Conservation (phyloP, 2,329 filamentous ascomycete genomes). For the Neofusicoccum umdonicola region DNA sequence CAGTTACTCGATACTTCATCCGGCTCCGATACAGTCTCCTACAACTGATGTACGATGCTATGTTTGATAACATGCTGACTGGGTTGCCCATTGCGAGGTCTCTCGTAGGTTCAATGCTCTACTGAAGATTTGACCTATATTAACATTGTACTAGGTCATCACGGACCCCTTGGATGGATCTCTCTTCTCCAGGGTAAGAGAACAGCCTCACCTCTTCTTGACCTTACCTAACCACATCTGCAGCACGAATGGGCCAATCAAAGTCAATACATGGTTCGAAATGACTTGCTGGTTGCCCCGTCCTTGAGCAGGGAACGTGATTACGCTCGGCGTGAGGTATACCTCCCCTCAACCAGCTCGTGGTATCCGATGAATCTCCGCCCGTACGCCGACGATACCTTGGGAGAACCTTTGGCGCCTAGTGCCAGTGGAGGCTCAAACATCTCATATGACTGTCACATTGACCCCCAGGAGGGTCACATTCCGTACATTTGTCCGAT, state of each 20-base stretch:
- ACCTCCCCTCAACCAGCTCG: constrained; percentile 32
- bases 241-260: constrained; percentile 20
- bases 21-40: constrained; percentile 39
- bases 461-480: constrained; percentile 27
- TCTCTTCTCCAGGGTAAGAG: constrained; percentile 23
- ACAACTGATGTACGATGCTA: constrained; percentile 40
- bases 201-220: no score
- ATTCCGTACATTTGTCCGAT: constrained; percentile 34
- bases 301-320: constrained; percentile 21
- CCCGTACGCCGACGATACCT: constrained; percentile 12
- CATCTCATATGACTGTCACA: constrained; percentile 31
- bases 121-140: neutral
- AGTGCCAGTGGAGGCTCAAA: constrained; percentile 27
- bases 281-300: constrained; percentile 35
- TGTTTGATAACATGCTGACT: constrained; percentile 40
- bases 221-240: neutral
- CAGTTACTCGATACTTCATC: constrained; percentile 33
- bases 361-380: constrained; percentile 40
- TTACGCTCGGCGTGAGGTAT: constrained; percentile 26
- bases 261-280: constrained; percentile 35
- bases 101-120: constrained; percentile 24
- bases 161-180: constrained; percentile 30
- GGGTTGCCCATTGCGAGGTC: constrained; percentile 40
- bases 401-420: neutral
- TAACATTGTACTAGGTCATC: constrained; percentile 21